Evolutionary conservation across 140 eudicot species (phyloP).

Genomic region (Stevia rebaudiana): DNA sequence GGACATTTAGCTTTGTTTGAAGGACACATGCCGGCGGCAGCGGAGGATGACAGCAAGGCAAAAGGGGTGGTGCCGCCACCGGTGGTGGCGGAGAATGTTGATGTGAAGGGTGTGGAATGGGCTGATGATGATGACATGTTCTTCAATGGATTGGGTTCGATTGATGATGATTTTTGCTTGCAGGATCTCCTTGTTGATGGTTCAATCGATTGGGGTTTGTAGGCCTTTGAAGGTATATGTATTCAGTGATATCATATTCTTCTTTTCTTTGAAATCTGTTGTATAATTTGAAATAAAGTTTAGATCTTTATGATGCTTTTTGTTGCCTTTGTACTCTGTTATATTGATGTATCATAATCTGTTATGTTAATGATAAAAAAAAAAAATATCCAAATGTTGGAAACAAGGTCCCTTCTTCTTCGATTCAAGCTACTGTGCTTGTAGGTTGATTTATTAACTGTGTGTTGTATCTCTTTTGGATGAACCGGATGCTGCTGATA

Average conservation of each 20-base stretch:
- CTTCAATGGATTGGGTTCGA: slow-evolving; percentile 51
- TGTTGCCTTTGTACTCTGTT: slow-evolving; percentile 9
- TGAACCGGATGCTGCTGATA: too few relatives aligned
- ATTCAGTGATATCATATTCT: background rate
- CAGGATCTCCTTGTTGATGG: slow-evolving; percentile 36
- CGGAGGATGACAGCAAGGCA: slow-evolving; percentile 33
- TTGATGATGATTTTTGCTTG: slow-evolving; percentile 46
- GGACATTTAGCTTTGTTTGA: slow-evolving; percentile 88
- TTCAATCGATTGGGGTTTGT: slow-evolving; percentile 42
- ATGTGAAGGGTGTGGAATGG: slow-evolving; percentile 24
- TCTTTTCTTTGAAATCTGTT: slow-evolving; percentile 1
- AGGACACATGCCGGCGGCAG: slow-evolving; percentile 84
- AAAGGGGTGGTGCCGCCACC: slow-evolving; percentile 10
- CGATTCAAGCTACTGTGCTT: too few relatives aligned
- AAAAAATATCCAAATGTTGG: too few relatives aligned
- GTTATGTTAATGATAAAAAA: slow-evolving; percentile 11
- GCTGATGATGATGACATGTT: slow-evolving; percentile 32
- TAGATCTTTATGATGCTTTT: slow-evolving; percentile 12
- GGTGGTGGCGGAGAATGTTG: slow-evolving; percentile 18
- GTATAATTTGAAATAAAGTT: slow-evolving; percentile 29
- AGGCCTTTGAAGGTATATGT: slow-evolving; percentile 33
- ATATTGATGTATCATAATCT: background rate
- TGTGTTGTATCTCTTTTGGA: too few relatives aligned
- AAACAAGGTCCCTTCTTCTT: too few relatives aligned
- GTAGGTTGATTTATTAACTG: too few relatives aligned